Base-by-base conservation (phyloP, 371 early-diverging fungal genomes). In the Amoeboaphelidium occidentale region DNA sequence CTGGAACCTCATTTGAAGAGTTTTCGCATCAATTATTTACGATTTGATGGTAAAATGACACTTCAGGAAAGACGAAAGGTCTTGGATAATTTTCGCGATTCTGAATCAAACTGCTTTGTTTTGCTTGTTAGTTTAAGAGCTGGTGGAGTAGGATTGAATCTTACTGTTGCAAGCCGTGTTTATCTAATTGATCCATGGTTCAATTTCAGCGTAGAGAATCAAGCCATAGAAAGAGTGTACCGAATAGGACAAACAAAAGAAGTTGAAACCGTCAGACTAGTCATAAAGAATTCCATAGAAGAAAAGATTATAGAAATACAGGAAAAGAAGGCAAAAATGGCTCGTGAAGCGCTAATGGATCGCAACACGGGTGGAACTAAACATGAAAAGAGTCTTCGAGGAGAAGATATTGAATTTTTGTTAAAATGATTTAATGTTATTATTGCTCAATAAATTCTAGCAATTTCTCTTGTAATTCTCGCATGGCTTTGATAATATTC, bases 181-280 rank as follows among this genome's bases (percentile, higher is more conserved):
- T 58, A 76, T 55, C 57, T 75, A 17, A 59, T 75, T 53, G 76
- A 75, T 53, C 66, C 67, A 13, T 70, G 72, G 56, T 56, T 46
- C 60, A 61, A 54, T 41, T 52, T 54, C 24, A 50, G 52, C 0
- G 74, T 77, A n/a, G 80, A 83, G 54, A 62, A 72, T 10, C 84
- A 84, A 60, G 85, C 87, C 17, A 80, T 87, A 53, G 90, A 89
- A 57, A 74, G 90, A 51, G 76, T 83, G 2, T 81, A 85, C 57
- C 69, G 89, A 12, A 56, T 88, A 4, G 87, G 86, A 0, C 87
- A 89, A 58, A 61, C 55, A 10, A 64, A 66, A 25, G 63, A 64
- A 22, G 63, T 67, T 12, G 6, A 14, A 20, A 32, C 17, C n/a
- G 12, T 48, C 14, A 26, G 48, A 32, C 43, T 58, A n/a, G 52